phyloP scores from a whole-genome alignment of 1,284 basidiomycete genomes.

The Serendipita sp. region DNA sequence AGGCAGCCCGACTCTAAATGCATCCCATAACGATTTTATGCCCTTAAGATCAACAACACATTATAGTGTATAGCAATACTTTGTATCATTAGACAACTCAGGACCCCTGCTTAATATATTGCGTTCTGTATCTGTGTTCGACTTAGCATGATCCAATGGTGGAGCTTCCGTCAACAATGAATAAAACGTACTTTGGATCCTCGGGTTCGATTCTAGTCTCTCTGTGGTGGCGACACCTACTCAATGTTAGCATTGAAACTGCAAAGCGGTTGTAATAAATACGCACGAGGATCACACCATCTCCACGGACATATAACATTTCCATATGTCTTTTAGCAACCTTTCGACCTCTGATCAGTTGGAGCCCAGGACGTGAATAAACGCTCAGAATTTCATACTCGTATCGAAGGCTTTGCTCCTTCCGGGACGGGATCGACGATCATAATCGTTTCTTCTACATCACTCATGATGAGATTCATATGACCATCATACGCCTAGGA shows the following conservation, averaged over 20 bases:
- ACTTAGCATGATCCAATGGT: too few relatives aligned
- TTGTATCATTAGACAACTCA: not conserved
- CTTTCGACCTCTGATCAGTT: constrained; percentile 28
- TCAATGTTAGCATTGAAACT: constrained; percentile 11
- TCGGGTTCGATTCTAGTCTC: not conserved
- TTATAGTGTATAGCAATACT: not conserved
- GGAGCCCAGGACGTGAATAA: constrained; percentile 41
- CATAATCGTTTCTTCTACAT: constrained; percentile 95
- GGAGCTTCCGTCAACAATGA: not conserved
- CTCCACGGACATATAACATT: constrained; percentile 96
- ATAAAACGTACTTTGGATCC: not conserved
- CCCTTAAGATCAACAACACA: not conserved
- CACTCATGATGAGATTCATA: constrained; percentile 96
- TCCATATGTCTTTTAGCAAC: constrained; percentile 88
- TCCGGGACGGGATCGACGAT: constrained; percentile 60
- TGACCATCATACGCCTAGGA: constrained; percentile 94
- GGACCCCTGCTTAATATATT: not conserved
- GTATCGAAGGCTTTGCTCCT: constrained; percentile 28
- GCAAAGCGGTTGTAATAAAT: not conserved
- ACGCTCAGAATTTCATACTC: constrained; percentile 20
- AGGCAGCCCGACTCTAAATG: not conserved
- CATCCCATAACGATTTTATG: not conserved
- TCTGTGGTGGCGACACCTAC: constrained; percentile 56
- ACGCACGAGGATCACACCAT: constrained; percentile 81
- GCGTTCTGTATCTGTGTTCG: not conserved